Evolutionary conservation across 345 rosid genomes (phyloP).

Genomic region (Pseudoturritis turrita): DNA sequence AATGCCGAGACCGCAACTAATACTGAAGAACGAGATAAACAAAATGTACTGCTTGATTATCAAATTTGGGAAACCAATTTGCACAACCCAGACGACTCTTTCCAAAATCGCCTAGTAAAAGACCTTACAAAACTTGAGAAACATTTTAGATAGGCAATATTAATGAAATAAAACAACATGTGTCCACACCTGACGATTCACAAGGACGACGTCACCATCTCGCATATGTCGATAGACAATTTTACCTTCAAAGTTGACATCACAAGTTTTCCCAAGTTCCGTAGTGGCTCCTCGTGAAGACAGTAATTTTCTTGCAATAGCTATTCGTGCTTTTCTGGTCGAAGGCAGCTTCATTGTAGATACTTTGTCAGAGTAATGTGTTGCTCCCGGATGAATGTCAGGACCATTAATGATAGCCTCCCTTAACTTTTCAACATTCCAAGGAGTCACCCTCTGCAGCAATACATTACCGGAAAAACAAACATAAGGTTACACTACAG

Average conservation of each 20-base stretch:
- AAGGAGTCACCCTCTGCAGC: constrained; percentile 82
- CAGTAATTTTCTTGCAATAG: constrained; percentile 68
- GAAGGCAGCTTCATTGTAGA: constrained; percentile 50
- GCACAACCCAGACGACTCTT: neutral
- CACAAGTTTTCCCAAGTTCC: constrained; percentile 56
- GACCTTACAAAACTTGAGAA: neutral
- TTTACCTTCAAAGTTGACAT: constrained; percentile 72
- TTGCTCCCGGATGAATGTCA: constrained; percentile 87
- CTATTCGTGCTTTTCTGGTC: constrained; percentile 47
- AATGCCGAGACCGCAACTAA: neutral
- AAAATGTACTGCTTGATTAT: neutral
- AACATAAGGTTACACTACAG: constrained; percentile 9
- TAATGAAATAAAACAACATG: neutral
- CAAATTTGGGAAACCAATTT: neutral
- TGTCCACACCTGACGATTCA: constrained; percentile 84
- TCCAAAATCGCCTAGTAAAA: neutral
- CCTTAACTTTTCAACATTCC: constrained; percentile 72
- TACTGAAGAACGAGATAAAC: neutral
- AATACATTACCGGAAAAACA: constrained; percentile 3
- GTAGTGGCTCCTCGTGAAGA: constrained; percentile 69
- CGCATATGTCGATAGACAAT: constrained; percentile 76
- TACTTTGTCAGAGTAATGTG: constrained; percentile 71
- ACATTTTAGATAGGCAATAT: neutral
- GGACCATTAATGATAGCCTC: constrained; percentile 82
- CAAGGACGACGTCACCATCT: constrained; percentile 95